Base-by-base conservation (phyloP, 2,329 filamentous ascomycete species). In the Xylariaceae sp. region DNA sequence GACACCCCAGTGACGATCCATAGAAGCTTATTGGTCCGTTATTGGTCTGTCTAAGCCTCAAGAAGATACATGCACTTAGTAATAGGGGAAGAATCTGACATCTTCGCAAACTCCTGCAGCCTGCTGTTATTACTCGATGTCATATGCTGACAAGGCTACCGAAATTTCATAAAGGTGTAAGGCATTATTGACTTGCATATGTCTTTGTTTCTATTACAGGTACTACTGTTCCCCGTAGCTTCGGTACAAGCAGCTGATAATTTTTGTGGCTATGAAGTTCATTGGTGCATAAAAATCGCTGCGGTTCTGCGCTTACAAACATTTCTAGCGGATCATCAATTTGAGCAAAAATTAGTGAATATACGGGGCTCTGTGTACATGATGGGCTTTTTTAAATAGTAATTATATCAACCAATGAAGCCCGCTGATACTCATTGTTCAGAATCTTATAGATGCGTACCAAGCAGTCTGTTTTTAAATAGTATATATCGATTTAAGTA, bases 131-230 rank as follows among this genome's bases (percentile, higher is more conserved):
- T 27, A 16, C 33, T 7, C 33, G 27, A 45, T 8, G 16, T 20
- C 16, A 44, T 27, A 45, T 50, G 51, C 51, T 54, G 51, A 54
- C 46, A 41, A n/a, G n/a, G n/a, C n/a, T n/a, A n/a, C 13, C 18
- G 16, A 33, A 3, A 18, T 24, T 45, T 41, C 2, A 4, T 30
- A 24, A n/a, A 13, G 6, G 16, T 35, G 13, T 16, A n/a, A 29
- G 18, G 11, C 10, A 30, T 21, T 10, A 36, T 35, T n/a, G 6
- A 9, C 20, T 16, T 32, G 6, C 39, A 27, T 9, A 21, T 39
- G 3, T 20, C 4, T 16, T 5, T 24, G 6, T 15, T 11, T 36
- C n/a, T 39, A 16, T 29, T 37, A 37, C 24, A 11, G 21, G 6
- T n/a, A n/a, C 15, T 20, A 30, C 9, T 35, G 4, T 27, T n/a